Conservation (phyloP, 2,329 filamentous ascomycete species). For the Fusarium sp. region DNA sequence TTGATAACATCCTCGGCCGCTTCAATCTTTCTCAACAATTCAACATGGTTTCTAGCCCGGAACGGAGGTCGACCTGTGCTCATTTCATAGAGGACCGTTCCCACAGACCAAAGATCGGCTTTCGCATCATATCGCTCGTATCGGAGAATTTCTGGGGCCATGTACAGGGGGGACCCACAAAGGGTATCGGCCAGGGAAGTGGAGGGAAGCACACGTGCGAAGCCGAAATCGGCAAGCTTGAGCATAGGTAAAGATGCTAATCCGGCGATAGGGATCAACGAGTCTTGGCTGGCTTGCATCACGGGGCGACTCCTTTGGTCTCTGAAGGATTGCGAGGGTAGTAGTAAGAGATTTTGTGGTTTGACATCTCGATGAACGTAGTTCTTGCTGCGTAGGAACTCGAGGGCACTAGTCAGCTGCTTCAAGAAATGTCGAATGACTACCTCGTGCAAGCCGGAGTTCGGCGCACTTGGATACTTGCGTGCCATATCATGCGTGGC, state of each 20-base stretch:
- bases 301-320: constrained; percentile 69
- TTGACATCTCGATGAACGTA: constrained; percentile 98
- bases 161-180: constrained; percentile 96
- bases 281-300: constrained; percentile 81
- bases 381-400: constrained; percentile 86
- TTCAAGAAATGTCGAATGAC: constrained; percentile 95
- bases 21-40: constrained; percentile 92
- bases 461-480: constrained; percentile 88
- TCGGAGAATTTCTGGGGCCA: constrained; percentile 96
- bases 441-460: constrained; percentile 95
- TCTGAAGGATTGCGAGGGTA: constrained; percentile 82
- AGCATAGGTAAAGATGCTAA: constrained; percentile 91
- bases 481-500: constrained; percentile 90
- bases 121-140: constrained; percentile 99
- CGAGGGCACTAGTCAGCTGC: constrained; percentile 90
- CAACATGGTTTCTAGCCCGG: constrained; percentile 92
- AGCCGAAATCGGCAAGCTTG: constrained; percentile 99
- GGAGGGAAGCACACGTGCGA: constrained; percentile 89
- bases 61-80: constrained; percentile 91
- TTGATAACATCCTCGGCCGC: constrained; percentile 86
- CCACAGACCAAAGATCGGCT: constrained; percentile 97
- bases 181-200: constrained; percentile 95
- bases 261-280: constrained; percentile 83
- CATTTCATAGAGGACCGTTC: constrained; percentile 97
- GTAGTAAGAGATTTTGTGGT: constrained; percentile 92